A percentile compares a stretch with the other conserved stretches of the same genome.
These are phyloP conservation scores for Peronospora destructor DNA, from an alignment of 352 stramenopile genomes.

Conservation along the genomic window DNA sequence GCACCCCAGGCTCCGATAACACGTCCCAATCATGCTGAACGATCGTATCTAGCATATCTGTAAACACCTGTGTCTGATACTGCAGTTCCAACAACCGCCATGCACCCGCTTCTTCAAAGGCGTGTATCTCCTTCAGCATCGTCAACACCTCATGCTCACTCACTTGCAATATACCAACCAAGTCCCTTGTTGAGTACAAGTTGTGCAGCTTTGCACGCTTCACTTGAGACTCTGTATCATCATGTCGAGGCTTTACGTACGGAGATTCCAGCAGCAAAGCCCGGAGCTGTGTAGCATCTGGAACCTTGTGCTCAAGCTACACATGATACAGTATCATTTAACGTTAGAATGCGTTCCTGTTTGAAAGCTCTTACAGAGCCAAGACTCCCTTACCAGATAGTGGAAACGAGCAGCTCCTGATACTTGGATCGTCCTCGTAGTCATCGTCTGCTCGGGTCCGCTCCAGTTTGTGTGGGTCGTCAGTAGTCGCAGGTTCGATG, in stretches of 20 bases:
- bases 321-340: background rate
- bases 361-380: background rate
- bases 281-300: slow-evolving; percentile 50
- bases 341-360: background rate
- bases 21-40: slow-evolving; percentile 70
- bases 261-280: slow-evolving; percentile 57
- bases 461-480: slow-evolving; percentile 54
- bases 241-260: slow-evolving; percentile 34
- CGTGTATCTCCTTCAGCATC: slow-evolving; percentile 54
- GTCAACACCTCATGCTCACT: slow-evolving; percentile 56
- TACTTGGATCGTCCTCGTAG: slow-evolving; percentile 36
- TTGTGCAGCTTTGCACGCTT: slow-evolving; percentile 51
- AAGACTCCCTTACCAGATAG: slow-evolving; percentile 38
- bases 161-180: slow-evolving; percentile 53
- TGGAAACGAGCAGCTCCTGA: slow-evolving; percentile 54
- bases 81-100: slow-evolving; percentile 55
- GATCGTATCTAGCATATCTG: slow-evolving; percentile 63
- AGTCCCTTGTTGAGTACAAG: slow-evolving; percentile 52
- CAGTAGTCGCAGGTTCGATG: slow-evolving; percentile 70
- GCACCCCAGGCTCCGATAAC: slow-evolving; percentile 32
- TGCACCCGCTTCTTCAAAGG: slow-evolving; percentile 62
- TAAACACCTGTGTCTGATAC: slow-evolving; percentile 60
- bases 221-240: slow-evolving; percentile 4
- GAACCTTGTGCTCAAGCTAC: slow-evolving; percentile 57
- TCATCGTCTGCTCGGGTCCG: slow-evolving; percentile 16